A percentile compares a stretch with the other conserved stretches of the same genome.
Evolutionary conservation across 805 yeast species (phyloP).

Genomic region (Metschnikowia cubensis): DNA sequence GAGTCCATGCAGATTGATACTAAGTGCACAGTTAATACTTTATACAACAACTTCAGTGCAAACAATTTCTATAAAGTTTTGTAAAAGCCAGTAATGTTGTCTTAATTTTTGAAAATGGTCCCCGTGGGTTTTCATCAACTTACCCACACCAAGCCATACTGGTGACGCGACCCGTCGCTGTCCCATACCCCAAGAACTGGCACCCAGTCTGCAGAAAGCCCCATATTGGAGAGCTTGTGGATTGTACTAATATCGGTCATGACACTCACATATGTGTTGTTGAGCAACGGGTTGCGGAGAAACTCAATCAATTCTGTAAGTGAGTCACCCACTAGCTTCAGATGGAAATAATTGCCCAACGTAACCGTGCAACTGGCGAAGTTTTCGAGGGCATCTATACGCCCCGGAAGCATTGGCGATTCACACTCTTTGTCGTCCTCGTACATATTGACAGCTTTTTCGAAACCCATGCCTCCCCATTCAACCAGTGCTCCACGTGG

Average conservation of each 20-base stretch:
- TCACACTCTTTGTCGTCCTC: slow-evolving; percentile 28
- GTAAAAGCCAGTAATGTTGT: no score
- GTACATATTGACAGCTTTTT: slow-evolving; percentile 31
- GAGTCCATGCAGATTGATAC: neutral
- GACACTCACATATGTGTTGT: slow-evolving; percentile 8
- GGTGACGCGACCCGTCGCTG: slow-evolving; percentile 7
- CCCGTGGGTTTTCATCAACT: neutral
- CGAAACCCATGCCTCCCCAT: slow-evolving; percentile 66
- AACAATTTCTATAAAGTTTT: neutral
- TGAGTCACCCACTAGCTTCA: slow-evolving; percentile 7
- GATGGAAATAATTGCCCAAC: slow-evolving; percentile 6
- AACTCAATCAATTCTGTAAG: slow-evolving; percentile 9
- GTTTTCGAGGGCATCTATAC: neutral
- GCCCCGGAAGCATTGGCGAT: neutral
- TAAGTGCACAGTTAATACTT: neutral
- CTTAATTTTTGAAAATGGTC: neutral
- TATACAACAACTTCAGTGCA: neutral
- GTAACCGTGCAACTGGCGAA: slow-evolving; percentile 4
- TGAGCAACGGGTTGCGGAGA: slow-evolving; percentile 7
- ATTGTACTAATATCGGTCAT: slow-evolving; percentile 10
- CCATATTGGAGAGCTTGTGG: slow-evolving; percentile 10
- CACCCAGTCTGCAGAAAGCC: slow-evolving; percentile 16
- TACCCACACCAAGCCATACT: slow-evolving; percentile 13
- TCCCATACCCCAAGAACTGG: slow-evolving; percentile 17
- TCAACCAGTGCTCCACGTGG: slow-evolving; percentile 68